Percentiles rank a stretch among this genome's conserved stretches.
phyloP scores from a whole-genome alignment of 768 basidiomycete species.

The Lentinula raphanica region DNA sequence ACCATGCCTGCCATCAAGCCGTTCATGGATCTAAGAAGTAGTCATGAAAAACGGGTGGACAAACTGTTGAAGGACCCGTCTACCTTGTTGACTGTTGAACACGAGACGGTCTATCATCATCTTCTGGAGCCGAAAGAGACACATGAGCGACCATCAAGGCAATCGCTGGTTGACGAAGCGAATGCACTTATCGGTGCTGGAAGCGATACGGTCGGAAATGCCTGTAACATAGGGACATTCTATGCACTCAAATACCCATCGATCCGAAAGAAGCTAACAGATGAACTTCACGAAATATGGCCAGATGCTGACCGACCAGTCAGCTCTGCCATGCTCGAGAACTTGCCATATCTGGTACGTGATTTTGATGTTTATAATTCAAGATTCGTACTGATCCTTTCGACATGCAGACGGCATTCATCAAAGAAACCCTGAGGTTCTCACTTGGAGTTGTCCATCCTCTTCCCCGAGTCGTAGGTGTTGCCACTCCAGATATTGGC shows the following conservation, averaged over 20 bases:
- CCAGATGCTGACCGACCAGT: conserved; percentile 25
- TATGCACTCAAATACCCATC: conserved; percentile 27
- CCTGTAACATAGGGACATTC: conserved; percentile 33
- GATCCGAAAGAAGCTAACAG: conserved; percentile 21
- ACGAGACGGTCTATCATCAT: conserved; percentile 18
- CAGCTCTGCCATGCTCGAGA: conserved; percentile 27
- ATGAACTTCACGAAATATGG: conserved; percentile 31
- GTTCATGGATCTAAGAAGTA: conserved; percentile 8
- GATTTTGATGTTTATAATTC: not conserved
- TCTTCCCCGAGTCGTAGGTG: conserved; percentile 37
- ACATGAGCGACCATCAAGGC: conserved; percentile 7
- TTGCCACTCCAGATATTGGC: conserved; percentile 26
- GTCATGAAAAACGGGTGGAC: conserved; percentile 14
- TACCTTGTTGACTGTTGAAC: conserved; percentile 9
- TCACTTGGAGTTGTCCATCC: conserved; percentile 37
- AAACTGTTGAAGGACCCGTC: conserved; percentile 9
- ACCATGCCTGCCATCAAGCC: conserved; percentile 8
- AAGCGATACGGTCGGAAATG: conserved; percentile 34
- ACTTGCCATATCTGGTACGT: conserved; percentile 39
- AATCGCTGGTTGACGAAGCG: conserved; percentile 26
- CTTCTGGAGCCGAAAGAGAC: conserved; percentile 12
- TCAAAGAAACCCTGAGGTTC: conserved; percentile 43
- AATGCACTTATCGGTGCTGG: conserved; percentile 33
- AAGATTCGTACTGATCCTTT: not conserved
- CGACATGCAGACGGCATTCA: conserved; percentile 34